Base-by-base conservation (phyloP, 108 stramenopile species). In the Pseudonitzschia multistriata region DNA sequence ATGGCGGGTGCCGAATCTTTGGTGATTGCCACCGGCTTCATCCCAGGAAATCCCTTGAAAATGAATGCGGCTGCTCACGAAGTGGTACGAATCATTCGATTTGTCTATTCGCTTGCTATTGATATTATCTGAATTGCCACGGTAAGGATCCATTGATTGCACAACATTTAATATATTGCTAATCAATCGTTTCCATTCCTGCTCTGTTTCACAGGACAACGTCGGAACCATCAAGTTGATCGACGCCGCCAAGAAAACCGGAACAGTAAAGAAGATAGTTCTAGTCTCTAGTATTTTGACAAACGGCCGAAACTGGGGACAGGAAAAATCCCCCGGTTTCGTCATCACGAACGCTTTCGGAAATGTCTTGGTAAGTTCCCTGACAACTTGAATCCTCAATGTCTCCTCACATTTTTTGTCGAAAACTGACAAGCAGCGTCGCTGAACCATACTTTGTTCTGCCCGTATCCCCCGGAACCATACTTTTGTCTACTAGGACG, bases 251-350 rank as follows among this genome's bases (percentile, higher is more conserved):
- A 83, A 81, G 47, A 79, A 79, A 62, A 80, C 87, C 1, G 88
- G 89, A 14, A 59, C 31, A 17, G 85, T 87, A 15, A 72, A 86
- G 13, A 91, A 93, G 80, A 78, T 93, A 34, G 92, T 91, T 68
- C 59, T 93, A 65, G 79, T 91, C 28, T 86, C 86, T 21, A 84
- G 83, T 54, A 93, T 93, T 62, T 66, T 91, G 27, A 89, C 89
- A 56, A 87, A 89, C 73, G 92, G 83, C 3, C 73, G 92, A 5
- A 68, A 53, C 1, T 89, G 88, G 88, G 92, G 89, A 34, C 89
- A 93, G 73, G 92, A 88, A 63, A 85, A 88, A 42, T 82, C 83
- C 17, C 92, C 92, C 6, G 89, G 92, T 45, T 93, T 93, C 71
- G 66, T 80, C 25, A 66, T 90, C 21, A 93, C 92, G 19, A 91